Evolutionary conservation across 306 rosid genomes (phyloP).

Genomic region (Cajanus cajan): DNA sequence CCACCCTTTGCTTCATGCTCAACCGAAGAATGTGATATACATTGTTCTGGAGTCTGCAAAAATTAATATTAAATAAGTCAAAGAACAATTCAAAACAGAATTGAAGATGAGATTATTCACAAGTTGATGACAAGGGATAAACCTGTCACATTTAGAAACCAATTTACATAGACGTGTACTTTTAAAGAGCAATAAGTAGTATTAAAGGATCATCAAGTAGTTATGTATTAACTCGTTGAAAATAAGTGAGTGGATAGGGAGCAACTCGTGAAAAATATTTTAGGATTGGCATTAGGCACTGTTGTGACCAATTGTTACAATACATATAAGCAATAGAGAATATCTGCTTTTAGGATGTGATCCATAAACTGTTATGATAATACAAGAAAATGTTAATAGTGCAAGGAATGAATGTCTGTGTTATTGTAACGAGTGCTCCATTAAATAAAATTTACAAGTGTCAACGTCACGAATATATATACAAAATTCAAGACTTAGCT

Average conservation of each 20-base stretch:
- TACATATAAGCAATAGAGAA: conserved; percentile 4
- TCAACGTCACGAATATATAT: neutral
- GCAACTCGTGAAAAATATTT: neutral
- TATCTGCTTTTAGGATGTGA: conserved; percentile 9
- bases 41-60: neutral
- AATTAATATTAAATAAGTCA: neutral
- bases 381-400: neutral
- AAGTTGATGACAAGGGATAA: neutral
- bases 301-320: neutral
- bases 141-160: neutral
- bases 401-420: conserved; percentile 14
- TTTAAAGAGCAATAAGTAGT: neutral
- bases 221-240: neutral
- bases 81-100: neutral
- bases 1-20: neutral
- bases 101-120: neutral
- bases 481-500: neutral
- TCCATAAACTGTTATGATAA: neutral
- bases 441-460: neutral
- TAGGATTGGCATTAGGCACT: conserved; percentile 1
- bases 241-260: neutral
- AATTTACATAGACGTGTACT: neutral
- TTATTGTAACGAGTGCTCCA: conserved; percentile 30
- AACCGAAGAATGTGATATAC: neutral
- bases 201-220: neutral